Evolutionary conservation across 768 basidiomycete genomes (phyloP).

Genomic region (Auriculariales sp.): DNA sequence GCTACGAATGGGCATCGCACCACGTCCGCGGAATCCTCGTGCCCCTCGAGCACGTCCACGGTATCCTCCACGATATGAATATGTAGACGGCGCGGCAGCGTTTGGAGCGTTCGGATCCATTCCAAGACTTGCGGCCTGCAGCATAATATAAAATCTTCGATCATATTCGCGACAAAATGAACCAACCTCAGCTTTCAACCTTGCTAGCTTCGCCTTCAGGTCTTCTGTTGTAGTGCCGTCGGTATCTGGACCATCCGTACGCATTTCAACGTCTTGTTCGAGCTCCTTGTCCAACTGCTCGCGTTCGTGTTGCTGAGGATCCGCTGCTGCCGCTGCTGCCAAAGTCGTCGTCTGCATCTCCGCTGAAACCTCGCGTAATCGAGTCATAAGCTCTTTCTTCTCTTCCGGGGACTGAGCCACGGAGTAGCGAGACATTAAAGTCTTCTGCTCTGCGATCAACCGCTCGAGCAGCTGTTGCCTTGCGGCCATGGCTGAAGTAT

Average conservation of each 20-base stretch:
- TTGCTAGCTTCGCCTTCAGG: constrained; percentile 58
- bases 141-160: neutral
- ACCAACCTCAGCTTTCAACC: constrained; percentile 67
- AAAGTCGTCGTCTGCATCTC: constrained; percentile 47
- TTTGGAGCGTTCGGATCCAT: constrained; percentile 30
- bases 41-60: constrained; percentile 51
- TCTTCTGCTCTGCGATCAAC: constrained; percentile 81
- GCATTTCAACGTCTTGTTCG: constrained; percentile 32
- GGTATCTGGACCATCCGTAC: constrained; percentile 22
- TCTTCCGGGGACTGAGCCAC: constrained; percentile 48
- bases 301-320: constrained; percentile 40
- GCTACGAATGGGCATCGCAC: constrained; percentile 43
- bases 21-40: constrained; percentile 44
- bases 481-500: constrained; percentile 35
- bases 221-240: constrained; percentile 42
- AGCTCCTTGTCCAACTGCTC: constrained; percentile 72
- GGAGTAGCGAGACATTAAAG: constrained; percentile 55
- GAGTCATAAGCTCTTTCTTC: constrained; percentile 65
- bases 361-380: constrained; percentile 59
- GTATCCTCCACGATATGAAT: constrained; percentile 30
- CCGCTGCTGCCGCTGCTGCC: constrained; percentile 18
- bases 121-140: constrained; percentile 62
- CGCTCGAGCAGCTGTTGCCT: constrained; percentile 67
- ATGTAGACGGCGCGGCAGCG: constrained; percentile 20
- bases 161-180: neutral